Evolutionary conservation across 1,284 basidiomycete genomes (phyloP).

Genomic region (Ustilago hordei): DNA sequence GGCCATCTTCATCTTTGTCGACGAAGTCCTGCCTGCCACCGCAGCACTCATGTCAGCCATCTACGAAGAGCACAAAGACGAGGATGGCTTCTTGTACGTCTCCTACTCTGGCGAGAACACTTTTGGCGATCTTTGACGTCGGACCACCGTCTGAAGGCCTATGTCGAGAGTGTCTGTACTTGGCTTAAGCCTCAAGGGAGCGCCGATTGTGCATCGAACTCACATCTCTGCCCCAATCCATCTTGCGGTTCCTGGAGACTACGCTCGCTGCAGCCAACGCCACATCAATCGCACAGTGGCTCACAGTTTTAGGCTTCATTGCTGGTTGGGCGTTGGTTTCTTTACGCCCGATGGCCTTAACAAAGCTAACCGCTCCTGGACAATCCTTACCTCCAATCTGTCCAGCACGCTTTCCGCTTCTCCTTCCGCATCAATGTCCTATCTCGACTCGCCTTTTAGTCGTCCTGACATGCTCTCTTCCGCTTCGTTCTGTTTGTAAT

Average conservation of each 20-base stretch:
- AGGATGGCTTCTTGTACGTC: conserved; percentile 67
- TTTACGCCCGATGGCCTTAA: too few species aligned
- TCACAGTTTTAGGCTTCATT: too few species aligned
- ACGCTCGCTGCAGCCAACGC: not conserved
- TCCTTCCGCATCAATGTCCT: not conserved
- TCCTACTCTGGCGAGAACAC: conserved; percentile 68
- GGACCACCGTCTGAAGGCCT: not conserved
- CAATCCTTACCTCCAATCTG: not conserved
- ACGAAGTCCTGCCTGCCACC: conserved; percentile 97
- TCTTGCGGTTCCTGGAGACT: not conserved
- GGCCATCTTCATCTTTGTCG: conserved; percentile 75
- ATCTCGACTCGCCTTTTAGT: not conserved
- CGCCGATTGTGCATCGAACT: not conserved
- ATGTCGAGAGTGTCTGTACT: not conserved
- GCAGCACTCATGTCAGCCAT: conserved; percentile 98
- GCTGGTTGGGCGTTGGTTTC: too few species aligned
- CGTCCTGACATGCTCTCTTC: conserved; percentile 20
- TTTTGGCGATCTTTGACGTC: conserved; percentile 33
- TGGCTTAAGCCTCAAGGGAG: not conserved
- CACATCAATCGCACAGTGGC: too few species aligned
- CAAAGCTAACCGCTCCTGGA: not conserved
- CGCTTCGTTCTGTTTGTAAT: conserved; percentile 27
- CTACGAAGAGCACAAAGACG: conserved; percentile 89
- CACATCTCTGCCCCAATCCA: not conserved
- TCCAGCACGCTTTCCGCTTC: not conserved